phyloP scores from a whole-genome alignment of 352 stramenopile genomes.

The Globisporangium barbulae region DNA sequence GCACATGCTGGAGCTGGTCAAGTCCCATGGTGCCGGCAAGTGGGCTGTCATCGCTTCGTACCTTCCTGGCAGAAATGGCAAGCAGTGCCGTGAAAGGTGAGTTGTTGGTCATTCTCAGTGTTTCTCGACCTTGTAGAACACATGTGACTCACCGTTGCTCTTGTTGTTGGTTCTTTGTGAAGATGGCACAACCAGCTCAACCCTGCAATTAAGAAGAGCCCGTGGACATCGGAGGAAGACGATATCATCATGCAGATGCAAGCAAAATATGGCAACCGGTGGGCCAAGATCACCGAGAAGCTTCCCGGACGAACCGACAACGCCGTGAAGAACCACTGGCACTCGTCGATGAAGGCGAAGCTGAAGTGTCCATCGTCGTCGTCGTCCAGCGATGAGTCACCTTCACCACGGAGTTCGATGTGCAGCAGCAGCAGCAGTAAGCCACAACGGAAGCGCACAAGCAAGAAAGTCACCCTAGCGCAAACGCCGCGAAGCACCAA shows the following conservation, averaged over 20 bases:
- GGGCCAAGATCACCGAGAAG: constrained; percentile 96
- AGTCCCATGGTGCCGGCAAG: constrained; percentile 55
- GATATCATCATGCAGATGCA: constrained; percentile 82
- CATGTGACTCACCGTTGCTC: not conserved
- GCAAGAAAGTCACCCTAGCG: constrained; percentile 11
- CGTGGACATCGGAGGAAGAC: constrained; percentile 86
- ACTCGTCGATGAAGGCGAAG: constrained; percentile 79
- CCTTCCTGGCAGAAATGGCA: constrained; percentile 77
- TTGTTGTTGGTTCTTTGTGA: constrained; percentile 4
- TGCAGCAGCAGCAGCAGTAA: not conserved
- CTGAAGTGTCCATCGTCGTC: constrained; percentile 24
- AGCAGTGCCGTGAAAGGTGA: constrained; percentile 84
- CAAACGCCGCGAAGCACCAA: not conserved
- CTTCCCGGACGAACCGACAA: constrained; percentile 96
- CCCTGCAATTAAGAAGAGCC: constrained; percentile 68
- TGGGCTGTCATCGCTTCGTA: constrained; percentile 86
- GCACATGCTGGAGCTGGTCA: constrained; percentile 60
- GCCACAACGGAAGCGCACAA: constrained; percentile 8
- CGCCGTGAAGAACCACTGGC: constrained; percentile 97
- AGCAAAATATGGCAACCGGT: constrained; percentile 91
- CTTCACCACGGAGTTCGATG: not conserved
- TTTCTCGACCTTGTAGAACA: not conserved
- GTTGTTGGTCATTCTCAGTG: constrained; percentile 1
- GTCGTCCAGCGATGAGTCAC: not conserved
- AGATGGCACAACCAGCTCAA: constrained; percentile 88